Percentiles rank a stretch among this genome's conserved stretches.
phyloP scores from a whole-genome alignment of 345 rosid species.

The Anacardium occidentale region DNA sequence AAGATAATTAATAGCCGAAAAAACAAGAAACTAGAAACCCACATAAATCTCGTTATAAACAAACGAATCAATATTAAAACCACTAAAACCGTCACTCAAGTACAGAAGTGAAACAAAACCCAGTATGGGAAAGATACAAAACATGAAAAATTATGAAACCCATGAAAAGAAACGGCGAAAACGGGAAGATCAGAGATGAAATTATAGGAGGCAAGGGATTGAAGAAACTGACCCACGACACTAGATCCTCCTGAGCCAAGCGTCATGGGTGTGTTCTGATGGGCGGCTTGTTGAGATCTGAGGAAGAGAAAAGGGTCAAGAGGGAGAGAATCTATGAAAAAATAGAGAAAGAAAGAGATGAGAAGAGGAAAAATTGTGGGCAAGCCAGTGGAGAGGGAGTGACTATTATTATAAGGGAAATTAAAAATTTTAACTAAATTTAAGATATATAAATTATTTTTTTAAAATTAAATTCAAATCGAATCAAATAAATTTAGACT shows the following conservation, averaged over 20 bases:
- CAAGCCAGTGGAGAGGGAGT: neutral
- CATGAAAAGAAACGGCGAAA: slow-evolving; percentile 18
- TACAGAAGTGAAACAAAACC: neutral
- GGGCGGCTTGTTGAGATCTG: slow-evolving; percentile 43
- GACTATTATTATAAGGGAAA: too few species aligned
- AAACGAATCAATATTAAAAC: neutral
- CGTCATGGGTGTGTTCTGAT: slow-evolving; percentile 47
- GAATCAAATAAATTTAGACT: too few species aligned
- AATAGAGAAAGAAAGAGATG: slow-evolving; percentile 12
- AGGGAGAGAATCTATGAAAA: slow-evolving; percentile 28
- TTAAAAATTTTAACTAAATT: too few species aligned
- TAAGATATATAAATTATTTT: too few species aligned
- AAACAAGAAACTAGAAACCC: neutral
- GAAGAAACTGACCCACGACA: slow-evolving; percentile 59
- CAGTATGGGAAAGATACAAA: slow-evolving; percentile 4
- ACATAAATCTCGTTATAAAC: neutral
- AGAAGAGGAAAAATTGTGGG: neutral
- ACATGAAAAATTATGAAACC: slow-evolving; percentile 6
- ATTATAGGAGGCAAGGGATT: neutral
- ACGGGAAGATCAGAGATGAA: slow-evolving; percentile 22
- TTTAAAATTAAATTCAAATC: too few species aligned
- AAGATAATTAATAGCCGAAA: neutral
- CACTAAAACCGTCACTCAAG: neutral
- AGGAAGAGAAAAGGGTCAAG: neutral
- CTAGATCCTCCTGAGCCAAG: slow-evolving; percentile 90